A percentile compares a stretch with the other conserved stretches of the same genome.
phyloP scores from a whole-genome alignment of 352 stramenopile species.

The Globisporangium nagaii region DNA sequence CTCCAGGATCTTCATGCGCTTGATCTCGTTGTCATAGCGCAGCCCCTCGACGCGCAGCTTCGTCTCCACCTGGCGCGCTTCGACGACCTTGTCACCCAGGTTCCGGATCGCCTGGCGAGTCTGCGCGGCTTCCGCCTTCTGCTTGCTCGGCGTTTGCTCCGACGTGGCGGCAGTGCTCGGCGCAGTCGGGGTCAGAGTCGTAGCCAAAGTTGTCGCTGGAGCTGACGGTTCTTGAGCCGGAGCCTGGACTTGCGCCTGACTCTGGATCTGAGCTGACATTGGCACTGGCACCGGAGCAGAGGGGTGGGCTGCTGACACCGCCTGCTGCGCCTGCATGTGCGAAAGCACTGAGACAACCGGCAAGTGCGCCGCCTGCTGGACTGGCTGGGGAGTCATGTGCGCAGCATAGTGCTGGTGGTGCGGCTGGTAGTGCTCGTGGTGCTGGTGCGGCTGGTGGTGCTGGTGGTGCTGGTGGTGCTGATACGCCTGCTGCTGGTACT shows the following conservation, averaged over 20 bases:
- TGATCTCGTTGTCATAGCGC: slow-evolving; percentile 15
- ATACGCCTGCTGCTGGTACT: background rate
- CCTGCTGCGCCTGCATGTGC: background rate
- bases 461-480: background rate
- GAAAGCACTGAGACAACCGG: background rate
- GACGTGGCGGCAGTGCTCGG: background rate
- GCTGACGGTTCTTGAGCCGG: too few species aligned
- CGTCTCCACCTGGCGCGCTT: slow-evolving; percentile 7
- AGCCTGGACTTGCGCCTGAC: background rate
- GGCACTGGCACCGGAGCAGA: background rate
- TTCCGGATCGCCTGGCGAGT: slow-evolving; percentile 2
- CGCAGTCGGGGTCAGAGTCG: too few species aligned
- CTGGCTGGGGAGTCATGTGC: background rate
- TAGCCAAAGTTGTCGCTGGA: too few species aligned
- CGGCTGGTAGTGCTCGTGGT: background rate
- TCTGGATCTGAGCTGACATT: background rate
- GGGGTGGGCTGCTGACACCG: background rate
- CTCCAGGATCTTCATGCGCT: slow-evolving; percentile 15
- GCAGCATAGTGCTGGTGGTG: slow-evolving; percentile 3
- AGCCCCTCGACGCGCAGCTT: slow-evolving; percentile 12
- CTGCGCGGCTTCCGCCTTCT: background rate
- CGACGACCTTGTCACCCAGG: slow-evolving; percentile 13
- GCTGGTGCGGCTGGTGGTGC: background rate
- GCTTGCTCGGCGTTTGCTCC: background rate
- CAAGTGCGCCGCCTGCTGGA: background rate